Conservation (phyloP, 192 early-diverging fungal species). For the Backusella liffmaniae region DNA sequence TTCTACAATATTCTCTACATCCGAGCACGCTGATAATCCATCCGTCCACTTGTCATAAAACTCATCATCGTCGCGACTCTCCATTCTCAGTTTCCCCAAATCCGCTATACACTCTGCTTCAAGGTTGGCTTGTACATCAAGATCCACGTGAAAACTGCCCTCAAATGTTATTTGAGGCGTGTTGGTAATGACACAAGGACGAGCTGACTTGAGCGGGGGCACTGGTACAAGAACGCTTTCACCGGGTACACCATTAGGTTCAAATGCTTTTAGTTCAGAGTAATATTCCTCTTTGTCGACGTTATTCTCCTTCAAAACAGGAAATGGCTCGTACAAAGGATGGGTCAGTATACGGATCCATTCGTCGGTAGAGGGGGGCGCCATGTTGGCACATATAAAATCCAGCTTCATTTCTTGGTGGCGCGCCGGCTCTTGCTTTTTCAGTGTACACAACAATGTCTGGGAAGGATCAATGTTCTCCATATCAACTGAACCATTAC, state of each 20-base stretch:
- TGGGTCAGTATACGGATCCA: background rate
- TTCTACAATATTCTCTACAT: slow-evolving; percentile 15
- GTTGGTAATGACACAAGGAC: no score
- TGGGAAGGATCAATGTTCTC: background rate
- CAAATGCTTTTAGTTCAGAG: background rate
- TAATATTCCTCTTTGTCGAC: background rate
- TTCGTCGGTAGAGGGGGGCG: background rate
- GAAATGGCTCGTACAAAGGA: background rate
- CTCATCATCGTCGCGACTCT: background rate
- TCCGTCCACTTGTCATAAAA: background rate
- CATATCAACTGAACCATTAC: background rate
- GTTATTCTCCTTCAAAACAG: background rate
- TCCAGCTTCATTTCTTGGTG: background rate
- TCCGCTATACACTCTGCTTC: no score
- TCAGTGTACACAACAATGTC: background rate
- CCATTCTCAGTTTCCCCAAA: background rate
- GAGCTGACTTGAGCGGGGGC: no score
- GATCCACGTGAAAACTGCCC: background rate
- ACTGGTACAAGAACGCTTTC: background rate
- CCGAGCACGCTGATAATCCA: background rate
- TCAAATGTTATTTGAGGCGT: background rate
- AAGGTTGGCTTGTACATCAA: no score
- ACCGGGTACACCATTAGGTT: background rate
- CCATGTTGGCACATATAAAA: background rate
- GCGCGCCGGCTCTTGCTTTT: background rate